These are phyloP conservation scores for Dictyostelium brefeldianum DNA, from an alignment of 78 protist species.

Conservation along the genomic window DNA sequence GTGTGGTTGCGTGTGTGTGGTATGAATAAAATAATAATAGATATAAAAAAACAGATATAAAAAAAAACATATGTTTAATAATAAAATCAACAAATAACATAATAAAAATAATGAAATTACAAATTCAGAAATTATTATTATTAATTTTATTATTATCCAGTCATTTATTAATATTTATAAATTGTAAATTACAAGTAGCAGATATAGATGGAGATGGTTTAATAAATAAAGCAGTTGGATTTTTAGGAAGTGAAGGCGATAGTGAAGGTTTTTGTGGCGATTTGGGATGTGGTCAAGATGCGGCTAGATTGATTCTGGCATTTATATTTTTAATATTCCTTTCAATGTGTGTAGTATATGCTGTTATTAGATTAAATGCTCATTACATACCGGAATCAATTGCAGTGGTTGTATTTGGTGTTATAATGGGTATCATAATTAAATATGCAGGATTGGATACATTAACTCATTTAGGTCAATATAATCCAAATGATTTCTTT, in stretches of 20 bases:
- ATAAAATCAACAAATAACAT: no score
- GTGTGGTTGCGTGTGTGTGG: no score
- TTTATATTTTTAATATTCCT: slow-evolving; percentile 6
- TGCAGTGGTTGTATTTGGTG: slow-evolving; percentile 28
- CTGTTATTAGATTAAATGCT: not conserved
- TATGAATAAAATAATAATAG: no score
- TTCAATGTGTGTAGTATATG: slow-evolving; percentile 13
- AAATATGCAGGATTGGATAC: not conserved
- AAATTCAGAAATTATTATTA: no score
- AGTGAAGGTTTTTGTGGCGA: not conserved
- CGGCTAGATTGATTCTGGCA: slow-evolving; percentile 6
- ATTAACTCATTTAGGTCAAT: not conserved
- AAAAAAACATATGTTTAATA: no score
- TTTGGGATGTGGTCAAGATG: slow-evolving; percentile 39
- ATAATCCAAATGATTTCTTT: slow-evolving; percentile 89
- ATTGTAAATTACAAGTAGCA: no score
- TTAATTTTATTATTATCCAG: no score
- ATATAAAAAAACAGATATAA: no score
- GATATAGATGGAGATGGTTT: no score
- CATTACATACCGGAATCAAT: slow-evolving; percentile 70
- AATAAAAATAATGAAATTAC: no score
- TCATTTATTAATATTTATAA: no score
- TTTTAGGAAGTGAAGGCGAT: not conserved
- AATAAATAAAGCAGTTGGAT: no score
- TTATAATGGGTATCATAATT: slow-evolving; percentile 29